Evolutionary conservation across 2,329 filamentous ascomycete species (phyloP).

Genomic region (Onygenales sp.): DNA sequence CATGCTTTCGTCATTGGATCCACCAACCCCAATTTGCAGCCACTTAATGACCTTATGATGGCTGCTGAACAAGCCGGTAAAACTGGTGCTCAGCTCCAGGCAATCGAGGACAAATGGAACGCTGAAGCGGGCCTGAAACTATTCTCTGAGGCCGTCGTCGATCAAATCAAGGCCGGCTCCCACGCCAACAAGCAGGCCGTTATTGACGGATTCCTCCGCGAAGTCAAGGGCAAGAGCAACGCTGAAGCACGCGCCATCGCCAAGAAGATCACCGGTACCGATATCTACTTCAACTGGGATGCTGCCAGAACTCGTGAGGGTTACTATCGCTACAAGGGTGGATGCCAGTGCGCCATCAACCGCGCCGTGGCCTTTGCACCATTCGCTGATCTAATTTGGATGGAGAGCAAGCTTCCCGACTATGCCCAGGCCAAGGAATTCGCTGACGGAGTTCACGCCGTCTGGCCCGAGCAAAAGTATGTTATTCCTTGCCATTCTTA

Average conservation of each 20-base stretch:
- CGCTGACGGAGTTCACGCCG: conserved; percentile 82
- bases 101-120: conserved; percentile 85
- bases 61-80: conserved; percentile 77
- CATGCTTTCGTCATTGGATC: conserved; percentile 85
- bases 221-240: conserved; percentile 76
- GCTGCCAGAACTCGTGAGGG: conserved; percentile 86
- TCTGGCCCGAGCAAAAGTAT: conserved; percentile 93
- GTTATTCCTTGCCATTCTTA: conserved; percentile 22
- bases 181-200: conserved; percentile 57
- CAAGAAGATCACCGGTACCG: conserved; percentile 63
- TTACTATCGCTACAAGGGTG: conserved; percentile 86
- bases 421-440: conserved; percentile 88
- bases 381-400: conserved; percentile 95
- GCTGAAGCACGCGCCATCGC: conserved; percentile 71
- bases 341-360: conserved; percentile 84
- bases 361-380: conserved; percentile 85
- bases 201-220: conserved; percentile 55
- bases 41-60: conserved; percentile 84
- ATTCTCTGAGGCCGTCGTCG: conserved; percentile 82
- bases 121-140: conserved; percentile 69
- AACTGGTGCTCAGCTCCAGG: conserved; percentile 68
- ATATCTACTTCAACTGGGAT: conserved; percentile 93
- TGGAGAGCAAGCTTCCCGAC: conserved; percentile 96
- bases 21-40: conserved; percentile 76
- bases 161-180: conserved; percentile 63